Evolutionary conservation across 352 stramenopile species (phyloP).

Genomic region (Phytophthora pisi): DNA sequence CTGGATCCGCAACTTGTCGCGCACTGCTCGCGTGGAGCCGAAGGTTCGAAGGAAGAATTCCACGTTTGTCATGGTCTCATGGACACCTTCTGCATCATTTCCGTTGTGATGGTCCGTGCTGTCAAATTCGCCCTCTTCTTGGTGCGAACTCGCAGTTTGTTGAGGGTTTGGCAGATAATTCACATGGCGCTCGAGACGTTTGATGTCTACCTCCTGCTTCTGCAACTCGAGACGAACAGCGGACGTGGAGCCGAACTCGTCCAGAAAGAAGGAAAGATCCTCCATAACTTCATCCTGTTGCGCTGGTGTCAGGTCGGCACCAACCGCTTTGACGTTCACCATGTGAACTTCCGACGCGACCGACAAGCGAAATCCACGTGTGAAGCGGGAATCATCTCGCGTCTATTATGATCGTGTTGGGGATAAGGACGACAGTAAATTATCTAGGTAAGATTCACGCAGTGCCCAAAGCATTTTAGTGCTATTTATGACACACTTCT

Average conservation of each 20-base stretch:
- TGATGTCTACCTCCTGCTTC: neutral
- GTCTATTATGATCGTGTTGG: too few relatives aligned
- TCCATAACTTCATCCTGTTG: neutral
- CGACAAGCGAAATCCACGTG: neutral
- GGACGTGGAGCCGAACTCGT: neutral
- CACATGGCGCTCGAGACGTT: neutral
- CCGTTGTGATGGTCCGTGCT: neutral
- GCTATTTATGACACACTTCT: too few relatives aligned
- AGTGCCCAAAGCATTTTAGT: too few relatives aligned
- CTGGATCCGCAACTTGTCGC: conserved; percentile 1
- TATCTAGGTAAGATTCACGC: too few relatives aligned
- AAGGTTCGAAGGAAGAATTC: neutral
- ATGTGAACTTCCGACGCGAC: neutral
- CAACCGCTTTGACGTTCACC: neutral
- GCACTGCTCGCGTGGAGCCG: neutral
- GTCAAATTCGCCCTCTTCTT: neutral
- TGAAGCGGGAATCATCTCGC: neutral
- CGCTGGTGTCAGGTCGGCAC: neutral
- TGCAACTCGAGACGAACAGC: neutral
- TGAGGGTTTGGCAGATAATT: neutral
- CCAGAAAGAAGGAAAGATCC: neutral
- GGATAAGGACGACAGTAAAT: too few relatives aligned
- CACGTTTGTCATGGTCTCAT: neutral
- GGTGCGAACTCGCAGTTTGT: neutral
- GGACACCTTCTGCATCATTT: neutral